A percentile compares a stretch with the other conserved stretches of the same genome.
Conservation (phyloP, 2,329 filamentous ascomycete genomes). For the Cytospora mali region DNA sequence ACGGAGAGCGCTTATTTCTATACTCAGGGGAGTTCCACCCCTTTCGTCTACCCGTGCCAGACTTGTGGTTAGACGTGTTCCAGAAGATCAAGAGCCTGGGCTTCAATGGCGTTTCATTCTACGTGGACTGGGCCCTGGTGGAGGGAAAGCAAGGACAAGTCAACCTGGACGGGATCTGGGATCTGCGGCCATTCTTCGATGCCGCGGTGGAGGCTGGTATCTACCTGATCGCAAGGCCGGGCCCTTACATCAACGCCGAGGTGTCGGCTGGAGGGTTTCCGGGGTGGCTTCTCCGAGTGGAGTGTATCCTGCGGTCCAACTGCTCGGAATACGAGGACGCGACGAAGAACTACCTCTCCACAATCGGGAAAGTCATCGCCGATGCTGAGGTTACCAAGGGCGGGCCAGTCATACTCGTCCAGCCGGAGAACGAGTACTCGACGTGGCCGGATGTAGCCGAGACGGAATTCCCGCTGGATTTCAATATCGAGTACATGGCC, state of each 20-base stretch:
- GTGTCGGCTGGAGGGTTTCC: constrained; percentile 70
- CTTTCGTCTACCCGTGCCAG: constrained; percentile 44
- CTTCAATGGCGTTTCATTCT: constrained; percentile 72
- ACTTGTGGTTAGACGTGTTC: constrained; percentile 65
- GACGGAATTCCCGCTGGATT: constrained; percentile 62
- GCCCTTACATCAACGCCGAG: constrained; percentile 50
- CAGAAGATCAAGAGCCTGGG: constrained; percentile 75
- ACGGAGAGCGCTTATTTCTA: constrained; percentile 65
- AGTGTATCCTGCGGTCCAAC: constrained; percentile 59
- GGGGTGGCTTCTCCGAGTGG: constrained; percentile 68
- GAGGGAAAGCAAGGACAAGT: constrained; percentile 70
- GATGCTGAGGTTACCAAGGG: constrained; percentile 73
- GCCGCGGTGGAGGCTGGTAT: constrained; percentile 68
- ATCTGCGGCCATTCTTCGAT: constrained; percentile 69
- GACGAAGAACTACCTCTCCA: constrained; percentile 61
- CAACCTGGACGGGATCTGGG: constrained; percentile 67
- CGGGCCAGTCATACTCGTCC: constrained; percentile 69
- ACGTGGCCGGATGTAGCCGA: constrained; percentile 58
- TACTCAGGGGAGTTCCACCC: constrained; percentile 72
- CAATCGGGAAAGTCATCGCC: constrained; percentile 63
- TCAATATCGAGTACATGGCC: constrained; percentile 72
- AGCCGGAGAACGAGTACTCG: constrained; percentile 73
- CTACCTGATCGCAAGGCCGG: constrained; percentile 61
- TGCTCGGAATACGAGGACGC: constrained; percentile 59
- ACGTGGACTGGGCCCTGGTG: constrained; percentile 70